phyloP scores from a whole-genome alignment of 495 filamentous ascomycete species.

The Penicillium tannophilum region DNA sequence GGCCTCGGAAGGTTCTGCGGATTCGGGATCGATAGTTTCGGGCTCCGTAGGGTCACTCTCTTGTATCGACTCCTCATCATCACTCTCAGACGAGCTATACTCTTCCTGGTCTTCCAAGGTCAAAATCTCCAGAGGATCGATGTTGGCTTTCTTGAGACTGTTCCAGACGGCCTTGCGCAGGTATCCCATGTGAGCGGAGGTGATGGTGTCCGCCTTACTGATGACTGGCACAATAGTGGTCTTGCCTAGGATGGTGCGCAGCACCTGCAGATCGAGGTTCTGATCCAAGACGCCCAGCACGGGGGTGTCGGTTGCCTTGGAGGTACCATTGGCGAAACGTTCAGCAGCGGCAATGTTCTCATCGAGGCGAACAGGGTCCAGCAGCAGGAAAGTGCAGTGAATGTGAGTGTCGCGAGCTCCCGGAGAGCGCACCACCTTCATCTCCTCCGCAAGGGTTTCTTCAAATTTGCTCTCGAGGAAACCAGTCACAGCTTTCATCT shows the following conservation, averaged over 20 bases:
- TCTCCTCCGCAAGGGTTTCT: constrained; percentile 96
- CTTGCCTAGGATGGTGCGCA: constrained; percentile 88
- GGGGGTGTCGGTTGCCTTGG: constrained; percentile 49
- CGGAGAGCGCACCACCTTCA: constrained; percentile 91
- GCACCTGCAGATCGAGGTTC: constrained; percentile 85
- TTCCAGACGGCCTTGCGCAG: constrained; percentile 90
- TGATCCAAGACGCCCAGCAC: constrained; percentile 74
- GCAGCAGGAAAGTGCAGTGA: constrained; percentile 89
- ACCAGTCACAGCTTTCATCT: constrained; percentile 84
- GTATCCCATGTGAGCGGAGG: constrained; percentile 86
- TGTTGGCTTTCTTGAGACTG: constrained; percentile 79
- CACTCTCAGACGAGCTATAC: constrained; percentile 60
- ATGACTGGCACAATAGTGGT: constrained; percentile 96
- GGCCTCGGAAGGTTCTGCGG: constrained; percentile 27
- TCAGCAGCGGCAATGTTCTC: constrained; percentile 73
- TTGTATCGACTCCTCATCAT: constrained; percentile 45
- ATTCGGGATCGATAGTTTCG: constrained; percentile 32
- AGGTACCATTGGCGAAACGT: constrained; percentile 55
- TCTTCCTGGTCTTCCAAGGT: constrained; percentile 77
- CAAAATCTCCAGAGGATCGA: constrained; percentile 87
- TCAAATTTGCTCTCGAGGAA: constrained; percentile 99
- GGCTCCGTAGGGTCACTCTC: constrained; percentile 26
- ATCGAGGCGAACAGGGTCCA: constrained; percentile 87
- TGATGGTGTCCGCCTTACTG: constrained; percentile 96
- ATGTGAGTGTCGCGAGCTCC: constrained; percentile 96